Evolutionary conservation across 768 basidiomycete genomes (phyloP).

Genomic region (Boletus patriciae): DNA sequence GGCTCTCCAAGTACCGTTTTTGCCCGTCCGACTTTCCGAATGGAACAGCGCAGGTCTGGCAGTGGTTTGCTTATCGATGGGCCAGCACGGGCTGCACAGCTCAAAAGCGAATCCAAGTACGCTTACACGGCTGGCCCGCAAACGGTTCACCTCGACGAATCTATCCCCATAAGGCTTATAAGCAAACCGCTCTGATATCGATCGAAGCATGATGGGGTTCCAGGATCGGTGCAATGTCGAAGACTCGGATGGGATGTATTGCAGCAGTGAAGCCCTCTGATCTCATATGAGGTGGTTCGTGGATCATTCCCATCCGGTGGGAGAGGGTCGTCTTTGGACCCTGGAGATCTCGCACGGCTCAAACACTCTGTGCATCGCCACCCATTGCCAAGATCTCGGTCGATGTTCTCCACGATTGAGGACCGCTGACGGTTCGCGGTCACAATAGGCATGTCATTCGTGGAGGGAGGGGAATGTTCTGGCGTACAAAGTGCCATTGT

Average conservation of each 20-base stretch:
- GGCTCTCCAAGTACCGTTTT: background rate
- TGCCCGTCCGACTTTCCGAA: background rate
- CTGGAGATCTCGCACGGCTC: conserved; percentile 3
- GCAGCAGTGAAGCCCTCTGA: background rate
- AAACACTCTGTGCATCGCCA: background rate
- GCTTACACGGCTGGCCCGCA: too few species aligned
- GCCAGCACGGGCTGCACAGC: too few species aligned
- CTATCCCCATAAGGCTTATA: too few species aligned
- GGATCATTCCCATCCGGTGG: background rate
- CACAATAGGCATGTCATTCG: background rate
- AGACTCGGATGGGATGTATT: background rate
- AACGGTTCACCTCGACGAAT: too few species aligned
- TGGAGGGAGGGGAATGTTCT: background rate
- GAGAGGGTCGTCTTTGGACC: background rate
- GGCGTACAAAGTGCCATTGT: background rate
- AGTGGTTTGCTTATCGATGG: too few species aligned
- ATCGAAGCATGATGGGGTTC: background rate
- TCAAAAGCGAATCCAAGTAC: too few species aligned
- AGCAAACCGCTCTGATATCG: too few species aligned
- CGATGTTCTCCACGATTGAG: background rate
- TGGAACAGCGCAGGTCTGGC: background rate
- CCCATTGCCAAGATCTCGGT: background rate
- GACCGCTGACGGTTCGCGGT: background rate
- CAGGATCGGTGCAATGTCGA: background rate
- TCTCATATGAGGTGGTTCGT: background rate